These are phyloP conservation scores for Aspergillus leporis DNA, from an alignment of 495 filamentous ascomycete species.

Conservation along the genomic window DNA sequence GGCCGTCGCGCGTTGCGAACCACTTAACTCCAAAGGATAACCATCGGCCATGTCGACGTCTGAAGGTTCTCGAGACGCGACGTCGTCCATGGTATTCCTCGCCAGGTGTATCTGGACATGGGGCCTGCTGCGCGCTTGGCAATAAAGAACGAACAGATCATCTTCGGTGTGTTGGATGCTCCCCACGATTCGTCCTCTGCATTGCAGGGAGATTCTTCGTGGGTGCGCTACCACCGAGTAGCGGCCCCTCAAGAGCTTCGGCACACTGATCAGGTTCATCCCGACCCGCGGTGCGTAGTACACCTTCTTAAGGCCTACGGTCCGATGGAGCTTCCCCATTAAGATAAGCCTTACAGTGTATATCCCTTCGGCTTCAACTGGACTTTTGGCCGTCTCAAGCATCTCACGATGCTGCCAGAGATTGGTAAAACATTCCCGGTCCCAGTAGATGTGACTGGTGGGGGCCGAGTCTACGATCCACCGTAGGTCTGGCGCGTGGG, in stretches of 20 bases:
- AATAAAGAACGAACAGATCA: slow-evolving; percentile 18
- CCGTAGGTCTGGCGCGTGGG: slow-evolving; percentile 17
- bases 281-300: slow-evolving; percentile 8
- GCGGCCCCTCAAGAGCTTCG: slow-evolving; percentile 6
- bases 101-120: too few species aligned
- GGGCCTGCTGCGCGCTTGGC: too few species aligned
- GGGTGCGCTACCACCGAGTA: slow-evolving; percentile 15
- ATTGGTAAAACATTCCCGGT: slow-evolving; percentile 19
- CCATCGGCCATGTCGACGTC: too few species aligned
- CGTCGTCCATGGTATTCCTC: too few species aligned
- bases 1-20: too few species aligned
- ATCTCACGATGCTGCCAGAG: slow-evolving; percentile 17
- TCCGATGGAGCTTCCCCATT: slow-evolving; percentile 12
- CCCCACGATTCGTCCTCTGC: slow-evolving; percentile 17
- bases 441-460: slow-evolving; percentile 21
- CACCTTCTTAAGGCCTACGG: slow-evolving; percentile 15
- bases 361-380: slow-evolving; percentile 22
- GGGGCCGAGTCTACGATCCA: slow-evolving; percentile 22
- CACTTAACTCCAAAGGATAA: too few species aligned
- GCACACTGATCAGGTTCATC: slow-evolving; percentile 20
- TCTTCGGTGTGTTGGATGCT: slow-evolving; percentile 14
- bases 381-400: slow-evolving; percentile 14
- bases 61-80: too few species aligned
- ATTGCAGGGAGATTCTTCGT: slow-evolving; percentile 16
- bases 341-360: slow-evolving; percentile 17